phyloP scores from a whole-genome alignment of 768 basidiomycete species.

The Coprinellus micaceus region DNA sequence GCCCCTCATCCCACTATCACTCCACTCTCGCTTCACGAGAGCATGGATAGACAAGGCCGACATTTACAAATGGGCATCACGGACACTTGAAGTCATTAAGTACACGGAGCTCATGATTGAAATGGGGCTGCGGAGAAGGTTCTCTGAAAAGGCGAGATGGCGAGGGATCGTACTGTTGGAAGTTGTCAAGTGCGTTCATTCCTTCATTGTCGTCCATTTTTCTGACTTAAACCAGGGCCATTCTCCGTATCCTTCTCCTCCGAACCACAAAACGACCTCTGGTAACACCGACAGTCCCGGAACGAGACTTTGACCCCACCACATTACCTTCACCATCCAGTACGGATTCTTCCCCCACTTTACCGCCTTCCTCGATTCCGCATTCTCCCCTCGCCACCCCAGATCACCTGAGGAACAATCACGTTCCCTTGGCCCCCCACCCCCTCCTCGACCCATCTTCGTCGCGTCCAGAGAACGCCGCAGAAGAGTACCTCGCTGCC shows the following conservation, averaged over 20 bases:
- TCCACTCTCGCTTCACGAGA: constrained; percentile 86
- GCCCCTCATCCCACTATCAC: constrained; percentile 69
- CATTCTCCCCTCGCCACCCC: constrained; percentile 62
- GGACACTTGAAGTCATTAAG: constrained; percentile 70
- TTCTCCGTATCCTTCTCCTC: constrained; percentile 71
- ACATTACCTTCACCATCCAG: constrained; percentile 49
- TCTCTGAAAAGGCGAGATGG: constrained; percentile 66
- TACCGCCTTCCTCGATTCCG: constrained; percentile 54
- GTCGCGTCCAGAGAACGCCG: constrained; percentile 47
- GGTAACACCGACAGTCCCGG: constrained; percentile 75
- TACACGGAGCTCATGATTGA: constrained; percentile 85
- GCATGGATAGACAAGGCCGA: constrained; percentile 73
- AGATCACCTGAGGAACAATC: constrained; percentile 80
- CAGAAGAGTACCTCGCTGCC: constrained; percentile 80
- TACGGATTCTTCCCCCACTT: constrained; percentile 54
- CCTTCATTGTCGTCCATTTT: background rate
- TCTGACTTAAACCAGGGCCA: constrained; percentile 45
- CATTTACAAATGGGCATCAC: constrained; percentile 76
- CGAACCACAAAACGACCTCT: constrained; percentile 74
- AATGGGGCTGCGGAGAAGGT: constrained; percentile 78
- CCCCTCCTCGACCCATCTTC: constrained; percentile 53
- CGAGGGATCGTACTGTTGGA: constrained; percentile 76
- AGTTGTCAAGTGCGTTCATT: constrained; percentile 66
- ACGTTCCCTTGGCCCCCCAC: constrained; percentile 60
- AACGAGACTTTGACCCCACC: constrained; percentile 82